Percentiles rank a stretch among this genome's conserved stretches.
phyloP scores from a whole-genome alignment of 495 filamentous ascomycete genomes.

The Entonaema liquescens region DNA sequence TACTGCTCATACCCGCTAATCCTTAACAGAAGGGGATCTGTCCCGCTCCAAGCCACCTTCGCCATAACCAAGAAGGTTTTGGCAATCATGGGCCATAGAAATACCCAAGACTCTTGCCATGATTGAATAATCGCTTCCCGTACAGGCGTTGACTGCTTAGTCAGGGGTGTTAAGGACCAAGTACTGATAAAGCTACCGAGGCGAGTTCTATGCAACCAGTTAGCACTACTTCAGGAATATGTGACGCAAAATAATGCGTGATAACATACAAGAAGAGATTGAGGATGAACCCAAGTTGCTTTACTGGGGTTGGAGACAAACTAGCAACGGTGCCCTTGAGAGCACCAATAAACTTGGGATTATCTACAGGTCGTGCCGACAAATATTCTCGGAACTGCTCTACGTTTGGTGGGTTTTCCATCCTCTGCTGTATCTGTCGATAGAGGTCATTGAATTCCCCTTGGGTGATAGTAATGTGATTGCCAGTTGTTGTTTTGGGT shows the following conservation, averaged over 20 bases:
- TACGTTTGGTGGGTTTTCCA: neutral
- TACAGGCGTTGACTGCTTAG: conserved; percentile 54
- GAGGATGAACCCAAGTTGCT: conserved; percentile 6
- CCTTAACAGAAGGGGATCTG: conserved; percentile 66
- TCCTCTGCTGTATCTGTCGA: neutral
- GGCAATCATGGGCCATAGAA: conserved; percentile 60
- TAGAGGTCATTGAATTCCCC: conserved; percentile 1
- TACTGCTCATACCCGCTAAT: conserved; percentile 55
- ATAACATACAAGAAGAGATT: conserved; percentile 7
- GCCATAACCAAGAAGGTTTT: conserved; percentile 61
- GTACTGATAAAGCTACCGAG: conserved; percentile 32
- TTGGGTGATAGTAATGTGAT: conserved; percentile 2
- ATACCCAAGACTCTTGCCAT: conserved; percentile 63
- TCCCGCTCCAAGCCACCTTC: conserved; percentile 66
- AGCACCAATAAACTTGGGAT: neutral
- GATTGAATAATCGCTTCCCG: conserved; percentile 62
- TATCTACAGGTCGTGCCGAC: conserved; percentile 1
- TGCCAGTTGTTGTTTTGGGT: neutral
- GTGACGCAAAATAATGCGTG: neutral
- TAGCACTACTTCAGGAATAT: neutral
- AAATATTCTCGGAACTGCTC: conserved; percentile 22
- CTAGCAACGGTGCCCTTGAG: conserved; percentile 3
- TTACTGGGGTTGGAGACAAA: neutral
- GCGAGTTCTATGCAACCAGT: neutral
- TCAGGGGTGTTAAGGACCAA: conserved; percentile 26